Evolutionary conservation across 2,329 filamentous ascomycete species (phyloP).

Genomic region (Ceratocystis ficicola): DNA sequence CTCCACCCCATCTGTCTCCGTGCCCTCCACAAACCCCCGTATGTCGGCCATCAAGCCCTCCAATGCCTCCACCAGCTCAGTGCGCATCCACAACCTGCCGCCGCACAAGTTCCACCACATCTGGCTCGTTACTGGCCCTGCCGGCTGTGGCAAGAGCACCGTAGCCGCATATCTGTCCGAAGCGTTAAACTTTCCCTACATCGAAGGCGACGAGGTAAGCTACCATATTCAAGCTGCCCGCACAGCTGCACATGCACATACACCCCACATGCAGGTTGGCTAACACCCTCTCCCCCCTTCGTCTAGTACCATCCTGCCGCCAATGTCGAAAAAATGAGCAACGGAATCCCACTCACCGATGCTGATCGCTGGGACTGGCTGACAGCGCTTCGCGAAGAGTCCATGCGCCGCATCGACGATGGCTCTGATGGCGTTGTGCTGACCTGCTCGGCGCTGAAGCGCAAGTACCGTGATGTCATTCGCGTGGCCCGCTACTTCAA

Average conservation of each 20-base stretch:
- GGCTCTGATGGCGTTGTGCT: constrained; percentile 70
- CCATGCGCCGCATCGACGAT: constrained; percentile 42
- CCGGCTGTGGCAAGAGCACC: constrained; percentile 69
- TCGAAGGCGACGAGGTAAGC: constrained; percentile 67
- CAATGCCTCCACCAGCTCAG: neutral
- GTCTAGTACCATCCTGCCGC: constrained; percentile 57
- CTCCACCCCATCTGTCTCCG: constrained; percentile 26
- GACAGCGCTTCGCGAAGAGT: constrained; percentile 59
- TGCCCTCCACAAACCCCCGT: constrained; percentile 7
- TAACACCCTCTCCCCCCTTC: constrained; percentile 24
- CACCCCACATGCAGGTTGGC: constrained; percentile 17
- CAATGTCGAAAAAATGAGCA: constrained; percentile 85
- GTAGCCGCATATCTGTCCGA: constrained; percentile 54
- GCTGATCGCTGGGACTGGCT: constrained; percentile 98
- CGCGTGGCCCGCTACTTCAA: constrained; percentile 67
- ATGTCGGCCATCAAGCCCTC: constrained; percentile 17
- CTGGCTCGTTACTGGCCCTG: constrained; percentile 68
- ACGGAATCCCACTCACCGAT: constrained; percentile 74
- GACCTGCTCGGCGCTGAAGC: constrained; percentile 91
- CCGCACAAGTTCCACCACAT: constrained; percentile 49
- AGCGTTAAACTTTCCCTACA: constrained; percentile 53
- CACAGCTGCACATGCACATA: constrained; percentile 7
- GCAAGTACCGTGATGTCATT: constrained; percentile 91
- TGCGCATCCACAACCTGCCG: constrained; percentile 17
- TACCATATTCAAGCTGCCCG: neutral